Conservation (phyloP, 805 yeast species). For the Zygotorulaspora danielsina region DNA sequence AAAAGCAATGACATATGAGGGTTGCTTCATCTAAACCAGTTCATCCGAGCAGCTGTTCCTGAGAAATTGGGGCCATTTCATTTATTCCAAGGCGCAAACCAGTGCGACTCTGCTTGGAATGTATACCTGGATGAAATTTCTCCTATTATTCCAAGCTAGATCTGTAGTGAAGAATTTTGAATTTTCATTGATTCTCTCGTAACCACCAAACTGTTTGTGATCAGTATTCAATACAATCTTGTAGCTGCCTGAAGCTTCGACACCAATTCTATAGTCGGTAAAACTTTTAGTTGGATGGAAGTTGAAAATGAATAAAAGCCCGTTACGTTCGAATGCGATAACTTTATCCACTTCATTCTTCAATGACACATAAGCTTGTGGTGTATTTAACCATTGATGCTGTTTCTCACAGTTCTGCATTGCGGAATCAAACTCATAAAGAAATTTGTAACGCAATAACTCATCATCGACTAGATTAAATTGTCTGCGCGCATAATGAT, state of each 20-base stretch:
- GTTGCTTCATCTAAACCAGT: too few species aligned
- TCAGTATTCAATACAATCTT: slow-evolving; percentile 74
- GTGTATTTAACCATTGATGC: slow-evolving; percentile 66
- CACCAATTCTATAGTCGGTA: slow-evolving; percentile 88
- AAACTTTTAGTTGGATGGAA: slow-evolving; percentile 83
- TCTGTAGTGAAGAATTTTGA: slow-evolving; percentile 65
- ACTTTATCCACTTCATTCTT: slow-evolving; percentile 89
- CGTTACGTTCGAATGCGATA: slow-evolving; percentile 82
- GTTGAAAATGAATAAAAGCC: slow-evolving; percentile 79
- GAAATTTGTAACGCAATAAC: slow-evolving; percentile 68
- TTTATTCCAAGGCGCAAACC: slow-evolving; percentile 46
- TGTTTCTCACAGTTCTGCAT: slow-evolving; percentile 73
- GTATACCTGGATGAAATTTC: slow-evolving; percentile 69
- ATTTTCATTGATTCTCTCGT: slow-evolving; percentile 56
- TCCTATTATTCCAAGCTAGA: slow-evolving; percentile 74
- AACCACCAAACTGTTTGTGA: slow-evolving; percentile 72
- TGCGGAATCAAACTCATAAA: slow-evolving; percentile 78
- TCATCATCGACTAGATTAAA: slow-evolving; percentile 82
- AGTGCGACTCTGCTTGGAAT: slow-evolving; percentile 75
- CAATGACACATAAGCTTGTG: slow-evolving; percentile 79
- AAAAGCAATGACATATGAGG: too few species aligned
- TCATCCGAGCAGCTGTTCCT: too few species aligned
- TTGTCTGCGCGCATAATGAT: slow-evolving; percentile 93
- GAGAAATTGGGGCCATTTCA: too few species aligned
- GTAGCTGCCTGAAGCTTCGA: slow-evolving; percentile 73